Base-by-base conservation (phyloP, 441 rosid genomes). In the Croton laevigatus region DNA sequence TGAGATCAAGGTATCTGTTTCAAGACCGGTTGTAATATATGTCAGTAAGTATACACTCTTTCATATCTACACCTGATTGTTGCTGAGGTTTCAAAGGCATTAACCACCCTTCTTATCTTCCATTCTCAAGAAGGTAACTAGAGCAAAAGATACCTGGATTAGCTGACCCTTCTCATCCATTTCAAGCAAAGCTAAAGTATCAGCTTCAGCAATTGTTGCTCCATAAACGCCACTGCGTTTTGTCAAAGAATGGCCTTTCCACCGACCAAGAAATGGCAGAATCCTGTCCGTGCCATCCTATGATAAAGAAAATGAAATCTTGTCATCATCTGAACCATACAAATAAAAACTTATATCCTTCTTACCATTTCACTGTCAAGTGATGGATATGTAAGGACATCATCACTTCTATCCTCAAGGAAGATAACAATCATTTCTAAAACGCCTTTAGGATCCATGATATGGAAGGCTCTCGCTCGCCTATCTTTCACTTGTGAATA, bases 191-290 rank as follows among this genome's bases (percentile, higher is more conserved):
- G 87, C 76, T 62, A 80, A 59, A 8, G 84, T 81, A 63, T 90
- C 85, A 37, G 93, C 93, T 84, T 89, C 86, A n/a, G 87, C 75
- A 68, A 89, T 61, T 52, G 97, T 94, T 34, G 97, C 78, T 74
- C 97, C 98, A 74, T 94, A 94, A 77, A 94, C 89, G 75, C 96
- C 96, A 67, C 93, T 91, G 52, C 97, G 88, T 71, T 89, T 90
- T 40, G 97, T 90, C 58, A 82, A 19, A 2, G 97, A 91, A 74
- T 77, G 89, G 70, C 98, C 97, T 81, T 90, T 85, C 97, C 98
- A 94, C 60, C 77, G 84, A 49, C 98, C 98, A 14, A 94, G 90
- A 79, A 94, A 94, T 22, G 85, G 97, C 7, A 45, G 71, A 44
- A 94, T 73, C 73, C 89, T 83, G 11, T 75, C 80, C 32, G 58